These are phyloP conservation scores for Clitocybe nebularis DNA, from an alignment of 1,284 basidiomycete species.

Conservation along the genomic window DNA sequence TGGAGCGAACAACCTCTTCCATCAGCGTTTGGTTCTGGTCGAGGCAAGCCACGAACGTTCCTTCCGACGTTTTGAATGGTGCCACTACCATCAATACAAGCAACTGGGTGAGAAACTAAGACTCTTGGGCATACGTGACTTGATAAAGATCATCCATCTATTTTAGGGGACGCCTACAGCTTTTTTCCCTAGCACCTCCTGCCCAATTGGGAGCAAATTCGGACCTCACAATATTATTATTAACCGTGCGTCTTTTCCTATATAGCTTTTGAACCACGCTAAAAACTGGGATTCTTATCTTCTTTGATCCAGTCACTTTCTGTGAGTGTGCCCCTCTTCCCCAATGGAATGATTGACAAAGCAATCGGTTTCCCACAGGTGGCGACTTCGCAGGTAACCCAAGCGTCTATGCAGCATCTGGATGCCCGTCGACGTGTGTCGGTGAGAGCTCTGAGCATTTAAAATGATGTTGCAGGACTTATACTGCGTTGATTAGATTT, in stretches of 20 bases:
- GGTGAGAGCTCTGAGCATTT: conserved; percentile 30
- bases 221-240: conserved; percentile 59
- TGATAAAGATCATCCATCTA: background rate
- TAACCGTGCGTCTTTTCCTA: conserved; percentile 42
- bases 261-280: too few relatives aligned
- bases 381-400: conserved; percentile 54
- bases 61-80: conserved; percentile 41
- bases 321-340: background rate
- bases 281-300: too few relatives aligned
- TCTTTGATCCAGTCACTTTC: background rate
- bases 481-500: conserved; percentile 34
- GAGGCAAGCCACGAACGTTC: conserved; percentile 36
- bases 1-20: conserved; percentile 45
- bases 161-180: conserved; percentile 51
- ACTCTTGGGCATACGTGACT: background rate
- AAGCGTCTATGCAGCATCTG: conserved; percentile 37
- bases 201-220: conserved; percentile 49
- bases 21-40: conserved; percentile 64
- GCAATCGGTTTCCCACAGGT: conserved; percentile 27
- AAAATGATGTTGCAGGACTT: background rate
- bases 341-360: background rate
- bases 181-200: conserved; percentile 51
- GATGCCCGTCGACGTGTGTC: conserved; percentile 48
- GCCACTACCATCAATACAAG: conserved; percentile 38
- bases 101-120: conserved; percentile 36